Base-by-base conservation (phyloP, 371 early-diverging fungal species). In the Umbelopsis sp. region DNA sequence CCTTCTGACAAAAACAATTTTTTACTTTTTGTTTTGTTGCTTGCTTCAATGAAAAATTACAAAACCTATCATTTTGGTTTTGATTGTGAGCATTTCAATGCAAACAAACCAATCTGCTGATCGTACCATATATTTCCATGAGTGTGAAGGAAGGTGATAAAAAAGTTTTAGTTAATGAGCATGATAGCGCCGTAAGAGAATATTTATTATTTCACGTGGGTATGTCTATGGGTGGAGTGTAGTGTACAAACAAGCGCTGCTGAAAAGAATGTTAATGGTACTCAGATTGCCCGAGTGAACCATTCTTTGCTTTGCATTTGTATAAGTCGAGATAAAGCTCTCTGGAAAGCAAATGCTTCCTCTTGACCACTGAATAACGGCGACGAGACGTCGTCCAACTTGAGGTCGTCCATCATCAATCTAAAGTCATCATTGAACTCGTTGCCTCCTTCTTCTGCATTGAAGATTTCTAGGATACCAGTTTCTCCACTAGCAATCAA, bases 301-400 rank as follows among this genome's bases (percentile, higher is more conserved):
- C 86, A 88, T 51, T 85, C 80, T 35, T 78, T 76, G 69, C 87
- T 80, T 70, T 94, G 95, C 97, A 97, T 98, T 77, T 98, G 96
- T 37, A 91, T 86, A 63, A 98, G 71, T 62, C 98, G 86, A 44
- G 94, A 94, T 46, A 96, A 76, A 2, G 97, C 95, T 65, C 98
- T 84, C 74, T 93, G 92, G 70, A 97, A 96, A n/a, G 98, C 97
- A 89, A 98, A 98, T 10, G 91, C 87, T 73, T 97, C 98, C 76
- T 98, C 98, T 53, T 94, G 92, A 14, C 94, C 96, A 10, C 92
- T 87, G 74, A 93, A 92, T 44, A 94, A 84, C 0, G 92, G 86
- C 24, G 87, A 88, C 46, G 85, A 80, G 63, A 83, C 72, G 68
- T 85, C 80, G 45, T 81, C 74, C 18, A 72, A 18, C 41, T 24